Base-by-base conservation (phyloP, 225 moss, liverwort and hornwort genomes). In the Thuidium tamariscinum region DNA sequence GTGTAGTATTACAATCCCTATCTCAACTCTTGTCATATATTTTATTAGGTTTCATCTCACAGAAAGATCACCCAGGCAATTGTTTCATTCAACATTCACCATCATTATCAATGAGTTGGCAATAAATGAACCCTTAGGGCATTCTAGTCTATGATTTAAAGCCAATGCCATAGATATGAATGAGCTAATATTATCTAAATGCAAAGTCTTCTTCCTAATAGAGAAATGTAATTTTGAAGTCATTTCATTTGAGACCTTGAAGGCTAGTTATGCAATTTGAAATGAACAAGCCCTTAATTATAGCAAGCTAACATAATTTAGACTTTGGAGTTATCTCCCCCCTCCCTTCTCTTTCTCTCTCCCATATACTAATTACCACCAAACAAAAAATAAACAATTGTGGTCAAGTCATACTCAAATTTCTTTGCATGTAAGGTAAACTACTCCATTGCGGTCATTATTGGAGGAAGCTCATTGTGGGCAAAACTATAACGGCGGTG, bases 41-140 rank as follows among this genome's bases (percentile, higher is more conserved):
- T n/a, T n/a, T n/a, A n/a, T n/a, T n/a, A n/a, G n/a, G n/a, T 36
- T 66, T 66, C 22, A 37, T 37, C 20, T 0, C 0, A 0, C 1
- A 67, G 2, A 67, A 67, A 7, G 22, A 37, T 68, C 4, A 23
- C 39, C 4, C 23, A n/a, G n/a, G n/a, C n/a, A 68, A 22, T 39
- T 68, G 1, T 23, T 68, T 23, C 23, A 68, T 23, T 3, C 5
- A 4, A 67, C 2, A 1, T 13, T 39, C 4, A 39, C 0, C 4
- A 36, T n/a, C 0, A 13, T 39, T 23, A 0, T 7, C 1, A 0
- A 0, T 23, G 23, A 68, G 13, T 68, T 68, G 68, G 39, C 0
- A 13, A 0, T 39, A 37, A 67, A 37, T 67, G 1, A 12, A 22
- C 22, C 7, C 2, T 13, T 19, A 37, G 2, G n/a, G n/a, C 7